Evolutionary conservation across 2,329 filamentous ascomycete species (phyloP).

Genomic region (Colletotrichum gloeosporioides): DNA sequence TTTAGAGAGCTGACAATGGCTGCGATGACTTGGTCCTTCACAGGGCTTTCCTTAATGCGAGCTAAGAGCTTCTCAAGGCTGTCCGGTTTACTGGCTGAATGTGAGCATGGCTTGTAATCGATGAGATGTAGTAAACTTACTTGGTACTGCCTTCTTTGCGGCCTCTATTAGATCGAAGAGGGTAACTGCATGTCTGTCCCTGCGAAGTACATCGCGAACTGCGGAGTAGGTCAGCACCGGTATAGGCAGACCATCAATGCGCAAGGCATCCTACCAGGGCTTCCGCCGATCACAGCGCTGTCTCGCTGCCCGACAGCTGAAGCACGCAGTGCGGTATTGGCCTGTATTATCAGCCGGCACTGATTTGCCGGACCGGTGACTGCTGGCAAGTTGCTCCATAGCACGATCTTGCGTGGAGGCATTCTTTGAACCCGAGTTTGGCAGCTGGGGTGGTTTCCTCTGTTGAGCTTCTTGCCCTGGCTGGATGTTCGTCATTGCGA

Average conservation of each 20-base stretch:
- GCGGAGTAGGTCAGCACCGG: not conserved
- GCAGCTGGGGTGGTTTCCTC: not conserved
- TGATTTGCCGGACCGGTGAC: not conserved
- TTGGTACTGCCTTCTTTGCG: conserved; percentile 26
- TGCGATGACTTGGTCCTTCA: conserved; percentile 22
- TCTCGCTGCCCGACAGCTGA: not conserved
- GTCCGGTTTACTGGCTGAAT: conserved; percentile 17
- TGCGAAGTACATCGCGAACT: not conserved
- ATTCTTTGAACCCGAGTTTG: too few species aligned
- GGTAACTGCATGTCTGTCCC: not conserved
- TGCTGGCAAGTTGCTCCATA: not conserved
- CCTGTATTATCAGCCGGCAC: not conserved
- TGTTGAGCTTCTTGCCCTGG: not conserved
- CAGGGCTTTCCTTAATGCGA: conserved; percentile 27
- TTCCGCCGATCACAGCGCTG: not conserved
- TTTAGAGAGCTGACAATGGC: not conserved
- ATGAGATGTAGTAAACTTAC: not conserved
- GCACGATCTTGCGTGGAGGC: not conserved
- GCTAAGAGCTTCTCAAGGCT: conserved; percentile 31
- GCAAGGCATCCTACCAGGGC: not conserved
- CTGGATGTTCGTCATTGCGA: not conserved
- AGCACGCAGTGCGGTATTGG: not conserved
- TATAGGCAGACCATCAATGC: not conserved
- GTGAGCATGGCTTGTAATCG: not conserved
- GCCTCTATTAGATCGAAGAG: not conserved